Evolutionary conservation across 1,284 basidiomycete genomes (phyloP).

Genomic region (Fomitopsis palustris): DNA sequence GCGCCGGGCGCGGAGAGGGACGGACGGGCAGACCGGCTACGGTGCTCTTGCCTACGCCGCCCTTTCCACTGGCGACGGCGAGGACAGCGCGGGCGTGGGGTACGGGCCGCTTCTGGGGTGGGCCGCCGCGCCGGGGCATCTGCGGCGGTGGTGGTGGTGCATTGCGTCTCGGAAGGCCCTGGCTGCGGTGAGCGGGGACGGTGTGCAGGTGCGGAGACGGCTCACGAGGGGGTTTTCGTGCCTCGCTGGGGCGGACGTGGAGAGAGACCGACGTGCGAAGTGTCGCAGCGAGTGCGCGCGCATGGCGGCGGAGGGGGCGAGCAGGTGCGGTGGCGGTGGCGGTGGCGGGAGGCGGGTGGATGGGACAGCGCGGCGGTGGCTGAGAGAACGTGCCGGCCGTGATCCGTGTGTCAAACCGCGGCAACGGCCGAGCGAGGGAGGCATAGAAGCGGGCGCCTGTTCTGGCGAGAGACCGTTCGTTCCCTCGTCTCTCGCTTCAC

Average conservation of each 20-base stretch:
- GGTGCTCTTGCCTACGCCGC: conserved; percentile 96
- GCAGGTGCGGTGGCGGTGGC: neutral
- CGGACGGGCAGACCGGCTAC: conserved; percentile 65
- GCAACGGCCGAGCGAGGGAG: neutral
- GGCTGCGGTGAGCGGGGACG: neutral
- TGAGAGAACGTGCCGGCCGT: neutral
- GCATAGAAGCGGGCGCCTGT: neutral
- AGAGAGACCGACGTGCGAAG: neutral
- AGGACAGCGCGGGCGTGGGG: conserved; percentile 73
- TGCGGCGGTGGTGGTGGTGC: conserved; percentile 48
- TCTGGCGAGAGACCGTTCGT: neutral
- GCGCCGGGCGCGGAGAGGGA: neutral
- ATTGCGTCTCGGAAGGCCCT: conserved; percentile 8
- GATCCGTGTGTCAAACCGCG: neutral
- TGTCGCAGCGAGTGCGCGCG: neutral
- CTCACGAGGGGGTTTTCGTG: neutral
- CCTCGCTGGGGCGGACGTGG: neutral
- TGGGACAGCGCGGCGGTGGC: neutral
- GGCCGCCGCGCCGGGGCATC: conserved; percentile 58
- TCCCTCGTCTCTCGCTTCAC: neutral
- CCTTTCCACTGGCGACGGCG: conserved; percentile 92
- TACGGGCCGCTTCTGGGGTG: conserved; percentile 54
- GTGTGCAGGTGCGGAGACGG: neutral
- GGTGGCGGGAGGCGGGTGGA: neutral
- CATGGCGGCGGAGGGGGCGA: conserved; percentile 3